Evolutionary conservation across 371 early-diverging fungal genomes (phyloP).

Genomic region (Mucor velutinosus): DNA sequence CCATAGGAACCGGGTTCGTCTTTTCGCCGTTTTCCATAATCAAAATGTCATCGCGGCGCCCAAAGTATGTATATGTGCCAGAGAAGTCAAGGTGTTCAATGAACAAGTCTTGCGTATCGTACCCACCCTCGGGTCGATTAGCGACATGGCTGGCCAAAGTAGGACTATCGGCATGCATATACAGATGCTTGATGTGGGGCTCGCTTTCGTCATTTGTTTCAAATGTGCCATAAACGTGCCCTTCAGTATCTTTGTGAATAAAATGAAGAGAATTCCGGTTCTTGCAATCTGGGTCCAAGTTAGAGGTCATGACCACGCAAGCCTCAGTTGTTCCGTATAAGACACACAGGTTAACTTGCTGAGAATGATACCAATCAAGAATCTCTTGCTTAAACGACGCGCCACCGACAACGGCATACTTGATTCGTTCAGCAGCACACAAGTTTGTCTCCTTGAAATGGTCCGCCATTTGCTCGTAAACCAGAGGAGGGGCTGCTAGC

Average conservation of each 20-base stretch:
- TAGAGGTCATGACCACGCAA: not conserved
- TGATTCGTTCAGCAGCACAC: too few relatives aligned
- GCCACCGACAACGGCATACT: too few relatives aligned
- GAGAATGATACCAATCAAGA: too few relatives aligned
- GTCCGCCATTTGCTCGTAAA: too few relatives aligned
- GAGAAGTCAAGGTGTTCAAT: constrained; percentile 7
- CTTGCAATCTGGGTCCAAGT: not conserved
- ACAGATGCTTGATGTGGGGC: constrained; percentile 17
- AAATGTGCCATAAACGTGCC: constrained; percentile 1
- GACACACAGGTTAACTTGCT: too few relatives aligned
- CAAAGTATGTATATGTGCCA: constrained; percentile 22
- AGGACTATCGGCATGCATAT: constrained; percentile 9
- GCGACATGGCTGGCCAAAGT: constrained; percentile 18
- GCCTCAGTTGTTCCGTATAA: too few relatives aligned
- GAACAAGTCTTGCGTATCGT: constrained; percentile 38
- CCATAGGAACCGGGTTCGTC: constrained; percentile 44
- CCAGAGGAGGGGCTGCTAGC: too few relatives aligned
- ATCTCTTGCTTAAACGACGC: too few relatives aligned
- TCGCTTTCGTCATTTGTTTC: constrained; percentile 4
- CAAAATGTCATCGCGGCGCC: constrained; percentile 41
- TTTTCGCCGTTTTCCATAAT: constrained; percentile 50
- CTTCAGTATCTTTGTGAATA: not conserved
- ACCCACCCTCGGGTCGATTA: constrained; percentile 32
- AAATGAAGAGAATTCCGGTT: constrained; percentile 1
- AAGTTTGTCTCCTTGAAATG: too few relatives aligned